Conservation (phyloP, 352 stramenopile species). For the Phytophthora fragariaefolia region DNA sequence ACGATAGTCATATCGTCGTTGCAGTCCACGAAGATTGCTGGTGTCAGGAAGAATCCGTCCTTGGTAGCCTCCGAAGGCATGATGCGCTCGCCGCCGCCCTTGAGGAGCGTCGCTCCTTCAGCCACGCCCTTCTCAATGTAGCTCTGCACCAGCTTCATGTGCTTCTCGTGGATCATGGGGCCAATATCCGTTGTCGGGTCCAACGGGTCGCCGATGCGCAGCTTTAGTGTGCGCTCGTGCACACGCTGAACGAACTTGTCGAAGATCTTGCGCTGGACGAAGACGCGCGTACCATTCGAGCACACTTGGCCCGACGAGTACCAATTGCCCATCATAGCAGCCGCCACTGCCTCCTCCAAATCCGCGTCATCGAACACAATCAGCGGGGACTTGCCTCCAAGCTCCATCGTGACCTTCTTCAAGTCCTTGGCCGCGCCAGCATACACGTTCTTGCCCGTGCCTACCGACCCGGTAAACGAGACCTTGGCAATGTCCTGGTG, state of each 20-base stretch:
- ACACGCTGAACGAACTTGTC: conserved; percentile 85
- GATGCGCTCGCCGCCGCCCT: conserved; percentile 61
- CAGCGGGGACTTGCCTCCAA: conserved; percentile 89
- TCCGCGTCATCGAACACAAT: conserved; percentile 91
- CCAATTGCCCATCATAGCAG: conserved; percentile 88
- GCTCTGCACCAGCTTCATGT: conserved; percentile 78
- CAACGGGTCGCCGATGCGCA: conserved; percentile 87
- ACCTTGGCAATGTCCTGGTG: conserved; percentile 74
- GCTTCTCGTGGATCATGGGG: conserved; percentile 84
- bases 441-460: conserved; percentile 77
- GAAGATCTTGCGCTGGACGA: conserved; percentile 86
- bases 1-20: conserved; percentile 91
- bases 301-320: conserved; percentile 92
- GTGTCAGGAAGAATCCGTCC: conserved; percentile 90
- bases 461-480: conserved; percentile 87
- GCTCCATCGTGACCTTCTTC: conserved; percentile 92
- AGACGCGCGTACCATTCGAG: conserved; percentile 90
- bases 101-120: conserved; percentile 68
- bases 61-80: conserved; percentile 49
- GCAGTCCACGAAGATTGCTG: conserved; percentile 91
- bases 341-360: conserved; percentile 78
- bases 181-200: conserved; percentile 85
- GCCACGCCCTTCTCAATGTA: conserved; percentile 69
- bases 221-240: conserved; percentile 75
- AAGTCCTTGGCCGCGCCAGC: conserved; percentile 69